Conservation (phyloP, 225 moss, liverwort and hornwort species). For the Bryoerythrophyllum caledonicum region DNA sequence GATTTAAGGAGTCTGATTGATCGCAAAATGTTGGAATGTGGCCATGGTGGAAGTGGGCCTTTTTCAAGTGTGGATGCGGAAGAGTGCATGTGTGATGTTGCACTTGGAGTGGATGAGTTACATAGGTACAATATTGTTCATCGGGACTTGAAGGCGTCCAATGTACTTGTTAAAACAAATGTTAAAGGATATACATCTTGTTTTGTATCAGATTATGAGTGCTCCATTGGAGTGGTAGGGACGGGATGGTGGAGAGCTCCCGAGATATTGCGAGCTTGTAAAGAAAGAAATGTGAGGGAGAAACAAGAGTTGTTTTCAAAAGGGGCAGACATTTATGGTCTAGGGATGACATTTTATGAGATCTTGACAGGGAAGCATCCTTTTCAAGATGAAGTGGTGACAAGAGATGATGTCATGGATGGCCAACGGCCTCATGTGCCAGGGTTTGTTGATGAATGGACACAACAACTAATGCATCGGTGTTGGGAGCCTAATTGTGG, state of each 20-base stretch:
- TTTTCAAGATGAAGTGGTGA: neutral
- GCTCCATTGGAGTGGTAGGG: neutral
- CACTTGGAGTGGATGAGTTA: neutral
- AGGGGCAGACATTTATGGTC: neutral
- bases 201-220: neutral
- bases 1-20: neutral
- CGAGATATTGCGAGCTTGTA: neutral
- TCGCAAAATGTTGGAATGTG: neutral
- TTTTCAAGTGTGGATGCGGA: neutral
- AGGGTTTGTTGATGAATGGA: neutral
- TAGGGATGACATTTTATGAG: neutral
- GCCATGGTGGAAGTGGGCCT: neutral
- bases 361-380: neutral
- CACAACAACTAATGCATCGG: neutral
- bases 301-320: neutral
- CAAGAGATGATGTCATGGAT: no score
- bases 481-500: neutral
- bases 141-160: neutral
- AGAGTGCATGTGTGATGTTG: neutral
- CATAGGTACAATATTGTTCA: neutral
- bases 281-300: neutral
- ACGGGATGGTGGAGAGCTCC: neutral
- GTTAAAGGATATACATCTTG: neutral
- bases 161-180: neutral
- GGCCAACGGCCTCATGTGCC: neutral